Base-by-base conservation (phyloP, 805 yeast genomes). In the Spathaspora girioi region DNA sequence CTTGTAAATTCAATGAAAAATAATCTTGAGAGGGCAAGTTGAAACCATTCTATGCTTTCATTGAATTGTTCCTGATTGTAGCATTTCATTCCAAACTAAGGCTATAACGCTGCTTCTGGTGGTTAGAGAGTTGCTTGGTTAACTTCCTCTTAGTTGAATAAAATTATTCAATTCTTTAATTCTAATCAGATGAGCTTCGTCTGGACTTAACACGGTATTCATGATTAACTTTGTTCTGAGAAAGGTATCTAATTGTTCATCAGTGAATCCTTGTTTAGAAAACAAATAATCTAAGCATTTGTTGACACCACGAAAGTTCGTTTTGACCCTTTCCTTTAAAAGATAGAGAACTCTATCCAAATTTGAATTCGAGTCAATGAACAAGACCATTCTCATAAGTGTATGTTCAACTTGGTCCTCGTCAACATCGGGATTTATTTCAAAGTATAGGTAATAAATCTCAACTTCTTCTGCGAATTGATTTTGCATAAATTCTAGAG, bases 251-350 rank as follows among this genome's bases (percentile, higher is more conserved):
- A 43, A 12, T 19, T 31, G 43, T 1, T 31, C 47, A 6, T 32
- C 47, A 5, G 23, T 8, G 3, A 43, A 23, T 18, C 42, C 47
- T 6, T 27, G 19, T 15, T 45, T 35, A 6, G 50, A n/a, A 29
- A 48, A 35, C n/a, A 48, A 19, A 23, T 48, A 48, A 29, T 48
- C 50, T 14, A 48, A 27, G 18, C 46, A 42, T 19, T 48, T 48
- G n/a, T 48, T 48, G 17, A 43, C 47, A 11, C 47, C 50, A 14
- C 19, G 9, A 29, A 32, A 42, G 15, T 31, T 32, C 14, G 15
- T 27, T 14, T 43, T 23, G 12, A 20, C 12, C 2, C 18, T 12
- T 10, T 31, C n/a, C 19, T 27, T 35, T 15, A 48, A 29, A 26
- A 48, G 19, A 14, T n/a, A 38, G 14, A 43, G 12, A 1, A 43